These are phyloP conservation scores for Hevea brasiliensis DNA, from an alignment of 345 rosid genomes.

Conservation along the genomic window DNA sequence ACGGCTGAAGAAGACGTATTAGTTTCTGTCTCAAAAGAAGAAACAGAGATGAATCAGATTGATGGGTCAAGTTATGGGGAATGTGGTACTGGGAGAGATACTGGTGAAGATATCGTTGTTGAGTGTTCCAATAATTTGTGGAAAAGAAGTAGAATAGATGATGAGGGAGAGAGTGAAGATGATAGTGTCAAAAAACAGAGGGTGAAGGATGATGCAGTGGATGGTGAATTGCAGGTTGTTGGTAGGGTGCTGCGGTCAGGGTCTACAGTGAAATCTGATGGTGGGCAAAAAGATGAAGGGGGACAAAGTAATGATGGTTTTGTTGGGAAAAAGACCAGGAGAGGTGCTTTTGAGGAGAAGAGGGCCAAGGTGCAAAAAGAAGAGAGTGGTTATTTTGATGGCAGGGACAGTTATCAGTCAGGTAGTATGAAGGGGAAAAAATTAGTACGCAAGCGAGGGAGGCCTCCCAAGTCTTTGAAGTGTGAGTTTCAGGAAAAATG, in stretches of 20 bases:
- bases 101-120: slow-evolving; percentile 11
- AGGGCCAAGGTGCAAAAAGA: slow-evolving; percentile 11
- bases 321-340: slow-evolving; percentile 12
- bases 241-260: slow-evolving; percentile 53
- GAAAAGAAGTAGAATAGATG: slow-evolving; percentile 28
- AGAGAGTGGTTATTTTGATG: slow-evolving; percentile 15
- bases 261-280: slow-evolving; percentile 25
- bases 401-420: neutral
- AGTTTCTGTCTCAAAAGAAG: slow-evolving; percentile 8
- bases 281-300: slow-evolving; percentile 10
- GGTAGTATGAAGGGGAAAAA: neutral
- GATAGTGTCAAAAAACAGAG: slow-evolving; percentile 27
- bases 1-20: slow-evolving; percentile 15
- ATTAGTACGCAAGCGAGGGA: slow-evolving; percentile 20
- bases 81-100: slow-evolving; percentile 18
- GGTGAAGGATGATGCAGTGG: slow-evolving; percentile 16
- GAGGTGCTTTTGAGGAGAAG: slow-evolving; percentile 18
- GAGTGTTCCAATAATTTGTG: slow-evolving; percentile 15
- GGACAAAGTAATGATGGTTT: neutral
- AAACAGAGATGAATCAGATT: slow-evolving; percentile 9
- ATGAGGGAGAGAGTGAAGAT: slow-evolving; percentile 21
- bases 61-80: slow-evolving; percentile 14
- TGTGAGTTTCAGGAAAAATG: neutral
- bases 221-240: slow-evolving; percentile 23
- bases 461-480: slow-evolving; percentile 32